Percentiles rank a stretch among this genome's conserved stretches.
phyloP scores from a whole-genome alignment of 2,329 filamentous ascomycete genomes.

The Grosmannia huntii region DNA sequence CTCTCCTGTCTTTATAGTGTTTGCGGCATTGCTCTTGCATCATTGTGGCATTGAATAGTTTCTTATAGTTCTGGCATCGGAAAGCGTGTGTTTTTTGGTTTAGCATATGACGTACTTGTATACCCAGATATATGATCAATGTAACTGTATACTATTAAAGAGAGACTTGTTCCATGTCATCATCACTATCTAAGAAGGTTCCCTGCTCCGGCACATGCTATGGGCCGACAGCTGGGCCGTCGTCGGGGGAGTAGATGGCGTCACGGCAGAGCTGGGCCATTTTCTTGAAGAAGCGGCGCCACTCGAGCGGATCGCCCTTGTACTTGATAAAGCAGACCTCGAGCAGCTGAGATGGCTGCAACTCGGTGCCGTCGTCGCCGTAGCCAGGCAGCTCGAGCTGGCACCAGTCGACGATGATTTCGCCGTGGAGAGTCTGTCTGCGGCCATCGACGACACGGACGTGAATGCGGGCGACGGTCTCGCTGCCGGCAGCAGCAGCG shows the following conservation, averaged over 20 bases:
- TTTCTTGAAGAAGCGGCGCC: slow-evolving; percentile 94
- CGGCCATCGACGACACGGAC: slow-evolving; percentile 64
- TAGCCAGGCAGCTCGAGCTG: slow-evolving; percentile 22
- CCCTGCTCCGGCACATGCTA: not conserved
- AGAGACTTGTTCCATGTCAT: not conserved
- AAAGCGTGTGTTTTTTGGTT: not conserved
- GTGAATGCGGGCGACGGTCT: slow-evolving; percentile 50
- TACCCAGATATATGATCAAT: not conserved
- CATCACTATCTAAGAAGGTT: not conserved
- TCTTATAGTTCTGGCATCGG: not conserved
- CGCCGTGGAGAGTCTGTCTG: slow-evolving; percentile 59
- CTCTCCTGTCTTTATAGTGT: not conserved
- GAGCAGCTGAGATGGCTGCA: slow-evolving; percentile 48
- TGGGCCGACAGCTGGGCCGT: slow-evolving; percentile 4
- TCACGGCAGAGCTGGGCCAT: slow-evolving; percentile 81
- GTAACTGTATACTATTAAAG: not conserved
- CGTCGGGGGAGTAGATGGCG: slow-evolving; percentile 44
- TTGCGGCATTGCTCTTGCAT: not conserved
- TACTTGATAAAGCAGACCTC: slow-evolving; percentile 89
- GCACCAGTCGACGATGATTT: slow-evolving; percentile 59
- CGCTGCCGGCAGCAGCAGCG: slow-evolving; percentile 30
- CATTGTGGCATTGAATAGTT: not conserved
- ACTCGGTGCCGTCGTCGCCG: slow-evolving; percentile 33
- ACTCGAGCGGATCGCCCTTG: slow-evolving; percentile 92
- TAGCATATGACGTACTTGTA: not conserved